phyloP scores from a whole-genome alignment of 192 early-diverging fungal genomes.

The Cladochytrium replicatum region DNA sequence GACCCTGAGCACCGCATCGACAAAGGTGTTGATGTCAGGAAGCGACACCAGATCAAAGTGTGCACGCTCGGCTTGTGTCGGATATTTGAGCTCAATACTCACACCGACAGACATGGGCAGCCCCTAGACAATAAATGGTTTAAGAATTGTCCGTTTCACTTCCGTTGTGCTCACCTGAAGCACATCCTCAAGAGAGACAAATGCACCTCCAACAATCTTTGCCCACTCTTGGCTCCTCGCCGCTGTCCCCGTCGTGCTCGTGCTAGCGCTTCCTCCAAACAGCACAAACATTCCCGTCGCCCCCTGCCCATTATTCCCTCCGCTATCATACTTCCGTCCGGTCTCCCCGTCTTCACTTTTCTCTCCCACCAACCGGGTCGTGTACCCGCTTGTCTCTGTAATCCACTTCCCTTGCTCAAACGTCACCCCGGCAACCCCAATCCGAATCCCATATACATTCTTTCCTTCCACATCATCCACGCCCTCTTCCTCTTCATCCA shows the following conservation, averaged over 20 bases:
- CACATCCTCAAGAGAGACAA: conserved; percentile 58
- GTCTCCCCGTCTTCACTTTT: too few species aligned
- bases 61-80: conserved; percentile 52
- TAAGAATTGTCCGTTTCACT: too few species aligned
- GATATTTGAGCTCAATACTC: conserved; percentile 83
- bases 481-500: conserved; percentile 56
- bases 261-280: background rate
- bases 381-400: too few species aligned
- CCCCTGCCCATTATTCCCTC: background rate
- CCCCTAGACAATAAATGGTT: conserved; percentile 29
- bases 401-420: background rate
- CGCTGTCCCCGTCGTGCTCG: conserved; percentile 6
- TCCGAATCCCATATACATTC: background rate
- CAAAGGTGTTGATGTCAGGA: conserved; percentile 69
- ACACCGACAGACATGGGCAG: conserved; percentile 67
- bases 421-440: background rate
- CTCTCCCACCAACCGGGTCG: too few species aligned
- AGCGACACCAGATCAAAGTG: conserved; percentile 42
- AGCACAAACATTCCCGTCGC: too few species aligned
- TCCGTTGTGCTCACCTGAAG: conserved; percentile 44
- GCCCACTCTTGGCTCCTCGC: too few species aligned
- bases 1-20: conserved; percentile 79
- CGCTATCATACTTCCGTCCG: too few species aligned
- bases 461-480: conserved; percentile 15
- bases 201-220: conserved; percentile 11